A percentile compares a stretch with the other conserved stretches of the same genome.
Conservation (phyloP, 257 asterid species). For the Fraxinus pennsylvanica region DNA sequence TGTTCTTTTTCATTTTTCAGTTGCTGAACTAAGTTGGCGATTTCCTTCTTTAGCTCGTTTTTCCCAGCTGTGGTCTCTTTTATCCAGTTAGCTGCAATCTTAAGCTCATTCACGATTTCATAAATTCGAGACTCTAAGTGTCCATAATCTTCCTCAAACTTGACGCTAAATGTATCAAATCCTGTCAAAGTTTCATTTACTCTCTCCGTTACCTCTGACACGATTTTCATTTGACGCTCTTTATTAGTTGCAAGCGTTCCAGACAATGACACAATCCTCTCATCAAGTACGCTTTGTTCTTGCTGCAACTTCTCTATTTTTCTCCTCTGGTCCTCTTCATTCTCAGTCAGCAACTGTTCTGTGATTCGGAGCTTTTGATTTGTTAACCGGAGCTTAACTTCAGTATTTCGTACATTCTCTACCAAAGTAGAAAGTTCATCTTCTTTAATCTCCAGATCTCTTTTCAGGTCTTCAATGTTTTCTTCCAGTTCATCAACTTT, state of each 20-base stretch:
- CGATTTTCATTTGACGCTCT: constrained; percentile 48
- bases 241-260: constrained; percentile 44
- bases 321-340: constrained; percentile 54
- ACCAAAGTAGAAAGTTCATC: constrained; percentile 61
- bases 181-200: constrained; percentile 45
- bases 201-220: constrained; percentile 45
- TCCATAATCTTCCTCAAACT: constrained; percentile 92
- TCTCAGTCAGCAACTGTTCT: constrained; percentile 69
- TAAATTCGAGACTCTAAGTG: constrained; percentile 83
- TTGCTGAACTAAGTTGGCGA: constrained; percentile 39
- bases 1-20: constrained; percentile 43
- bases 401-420: constrained; percentile 66
- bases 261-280: constrained; percentile 41
- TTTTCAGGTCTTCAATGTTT: constrained; percentile 57
- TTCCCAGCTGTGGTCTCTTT: constrained; percentile 49
- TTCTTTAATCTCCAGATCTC: constrained; percentile 79
- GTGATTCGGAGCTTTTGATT: constrained; percentile 84
- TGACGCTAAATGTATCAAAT: constrained; percentile 64
- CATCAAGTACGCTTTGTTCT: constrained; percentile 53
- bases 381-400: constrained; percentile 79
- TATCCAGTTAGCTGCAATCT: constrained; percentile 48
- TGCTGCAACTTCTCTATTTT: constrained; percentile 70
- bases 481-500: constrained; percentile 60
- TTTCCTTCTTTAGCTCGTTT: constrained; percentile 46
- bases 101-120: constrained; percentile 65